A percentile compares a stretch with the other conserved stretches of the same genome.
These are phyloP conservation scores for Dictyostelium discoideum DNA, from an alignment of 78 protist species.

Conservation along the genomic window dicty_2.7 NC_007088.5:3182501-3183000, in stretches of 20 bases:
- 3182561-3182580: slow-evolving; percentile 99
- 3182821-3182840: slow-evolving; percentile 86
- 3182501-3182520: slow-evolving; percentile 96
- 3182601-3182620: slow-evolving; percentile 97
- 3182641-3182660: slow-evolving; percentile 89
- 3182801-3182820: slow-evolving; percentile 78
- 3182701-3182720: slow-evolving; percentile 97
- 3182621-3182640: slow-evolving; percentile 96
- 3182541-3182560: slow-evolving; percentile 99
- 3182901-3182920: slow-evolving; percentile 85
- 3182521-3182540: slow-evolving; percentile 96
- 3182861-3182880: slow-evolving; percentile 84
- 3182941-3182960: slow-evolving; percentile 93
- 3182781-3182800: slow-evolving; percentile 92
- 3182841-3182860: slow-evolving; percentile 91
- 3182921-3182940: slow-evolving; percentile 93
- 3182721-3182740: slow-evolving; percentile 93
- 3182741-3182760: slow-evolving; percentile 80
- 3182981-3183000: slow-evolving; percentile 89
- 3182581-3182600: slow-evolving; percentile 96
- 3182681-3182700: slow-evolving; percentile 94
- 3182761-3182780: slow-evolving; percentile 93
- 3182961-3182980: slow-evolving; percentile 95
- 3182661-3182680: slow-evolving; percentile 98
- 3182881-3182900: slow-evolving; percentile 92